Evolutionary conservation across 768 basidiomycete genomes (phyloP).

Genomic region (Calocybe gangraenosa): DNA sequence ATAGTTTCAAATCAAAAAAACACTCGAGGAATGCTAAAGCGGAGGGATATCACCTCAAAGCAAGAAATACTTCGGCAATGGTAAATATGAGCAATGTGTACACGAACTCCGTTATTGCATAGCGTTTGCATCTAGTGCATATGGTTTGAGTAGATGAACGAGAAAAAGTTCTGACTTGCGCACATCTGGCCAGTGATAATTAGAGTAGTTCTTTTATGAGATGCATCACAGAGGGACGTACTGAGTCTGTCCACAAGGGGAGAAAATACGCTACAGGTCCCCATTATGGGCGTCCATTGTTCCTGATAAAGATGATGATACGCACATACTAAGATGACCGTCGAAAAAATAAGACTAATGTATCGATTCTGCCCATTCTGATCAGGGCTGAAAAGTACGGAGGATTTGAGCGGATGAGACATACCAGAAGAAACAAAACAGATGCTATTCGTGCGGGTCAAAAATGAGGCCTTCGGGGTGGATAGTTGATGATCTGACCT

Average conservation of each 20-base stretch:
- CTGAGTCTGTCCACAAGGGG: constrained; percentile 6
- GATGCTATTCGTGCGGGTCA: constrained; percentile 7
- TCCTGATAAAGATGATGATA: not conserved
- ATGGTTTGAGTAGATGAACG: not conserved
- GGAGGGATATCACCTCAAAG: constrained; percentile 15
- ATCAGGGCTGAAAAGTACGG: not conserved
- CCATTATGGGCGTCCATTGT: not conserved
- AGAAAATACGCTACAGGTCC: constrained; percentile 12
- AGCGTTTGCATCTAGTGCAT: constrained; percentile 14
- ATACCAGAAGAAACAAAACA: constrained; percentile 15
- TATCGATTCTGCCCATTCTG: constrained; percentile 17
- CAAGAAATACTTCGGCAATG: constrained; percentile 16
- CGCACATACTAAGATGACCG: constrained; percentile 12
- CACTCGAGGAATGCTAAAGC: not conserved
- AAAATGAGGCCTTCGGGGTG: not conserved
- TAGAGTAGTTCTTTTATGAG: not conserved
- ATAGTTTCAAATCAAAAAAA: not conserved
- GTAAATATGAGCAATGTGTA: constrained; percentile 17
- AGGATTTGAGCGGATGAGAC: not conserved
- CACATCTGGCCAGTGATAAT: constrained; percentile 5
- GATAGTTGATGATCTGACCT: not conserved
- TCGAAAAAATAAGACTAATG: constrained; percentile 12
- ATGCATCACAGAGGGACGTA: not conserved
- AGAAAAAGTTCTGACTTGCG: not conserved
- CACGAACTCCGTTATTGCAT: constrained; percentile 14